Conservation (phyloP, 306 rosid species). For the Acmispon strigosus region DNA sequence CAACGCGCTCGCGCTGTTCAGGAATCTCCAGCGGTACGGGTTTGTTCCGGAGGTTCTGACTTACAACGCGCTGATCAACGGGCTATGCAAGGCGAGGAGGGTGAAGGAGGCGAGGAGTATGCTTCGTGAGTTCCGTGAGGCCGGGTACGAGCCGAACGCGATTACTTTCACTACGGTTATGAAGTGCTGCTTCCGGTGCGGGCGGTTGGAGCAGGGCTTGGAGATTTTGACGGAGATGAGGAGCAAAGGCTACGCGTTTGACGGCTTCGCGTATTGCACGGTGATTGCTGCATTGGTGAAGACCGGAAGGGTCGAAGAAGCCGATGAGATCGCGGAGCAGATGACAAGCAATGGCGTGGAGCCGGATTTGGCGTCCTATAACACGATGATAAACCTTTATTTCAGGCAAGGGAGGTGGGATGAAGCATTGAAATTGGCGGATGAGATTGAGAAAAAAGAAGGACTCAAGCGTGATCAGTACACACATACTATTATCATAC, state of each 20-base stretch:
- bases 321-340: conserved; percentile 34
- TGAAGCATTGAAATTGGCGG: conserved; percentile 55
- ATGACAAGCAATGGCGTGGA: conserved; percentile 47
- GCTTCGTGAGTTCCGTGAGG: conserved; percentile 49
- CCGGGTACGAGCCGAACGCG: conserved; percentile 44
- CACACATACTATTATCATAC: conserved; percentile 58
- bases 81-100: conserved; percentile 61
- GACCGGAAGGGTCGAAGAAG: conserved; percentile 55
- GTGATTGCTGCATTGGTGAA: conserved; percentile 57
- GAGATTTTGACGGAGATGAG: conserved; percentile 60
- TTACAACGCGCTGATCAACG: conserved; percentile 62
- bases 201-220: conserved; percentile 46
- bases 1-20: conserved; percentile 57
- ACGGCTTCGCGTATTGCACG: conserved; percentile 74
- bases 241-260: conserved; percentile 53
- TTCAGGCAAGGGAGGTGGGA: conserved; percentile 60
- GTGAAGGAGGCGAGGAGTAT: conserved; percentile 37
- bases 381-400: conserved; percentile 50
- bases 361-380: conserved; percentile 57
- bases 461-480: conserved; percentile 61
- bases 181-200: conserved; percentile 55
- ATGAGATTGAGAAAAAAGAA: conserved; percentile 42
- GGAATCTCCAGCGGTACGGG: conserved; percentile 50
- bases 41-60: conserved; percentile 56
- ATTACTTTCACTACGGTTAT: conserved; percentile 65